Percentiles rank a stretch among this genome's conserved stretches.
Evolutionary conservation across 83 land plant genomes (phyloP).

Genomic region (Picea abies): DNA sequence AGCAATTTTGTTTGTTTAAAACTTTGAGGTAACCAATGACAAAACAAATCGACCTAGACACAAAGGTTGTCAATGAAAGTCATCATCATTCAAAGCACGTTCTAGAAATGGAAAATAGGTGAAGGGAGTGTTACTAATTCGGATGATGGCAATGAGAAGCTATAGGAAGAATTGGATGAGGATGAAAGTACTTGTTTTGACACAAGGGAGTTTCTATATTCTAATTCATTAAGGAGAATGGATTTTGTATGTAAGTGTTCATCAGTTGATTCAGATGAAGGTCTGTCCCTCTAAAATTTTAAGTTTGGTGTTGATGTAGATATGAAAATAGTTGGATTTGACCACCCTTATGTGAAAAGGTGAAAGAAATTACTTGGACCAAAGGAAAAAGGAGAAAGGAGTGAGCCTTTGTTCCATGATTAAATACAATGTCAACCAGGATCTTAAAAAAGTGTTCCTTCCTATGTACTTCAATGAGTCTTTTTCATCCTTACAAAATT

Average conservation of each 20-base stretch:
- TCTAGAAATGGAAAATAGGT: slow-evolving; percentile 45
- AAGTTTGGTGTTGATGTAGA: slow-evolving; percentile 22
- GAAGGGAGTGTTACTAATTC: slow-evolving; percentile 57
- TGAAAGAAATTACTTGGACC: slow-evolving; percentile 61
- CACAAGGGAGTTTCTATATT: slow-evolving; percentile 42
- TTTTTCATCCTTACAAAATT: slow-evolving; percentile 58
- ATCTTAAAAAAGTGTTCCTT: slow-evolving; percentile 67
- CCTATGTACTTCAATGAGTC: slow-evolving; percentile 74
- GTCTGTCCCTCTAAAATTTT: slow-evolving; percentile 22
- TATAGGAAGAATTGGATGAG: slow-evolving; percentile 50
- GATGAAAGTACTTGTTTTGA: slow-evolving; percentile 54
- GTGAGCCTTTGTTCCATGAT: slow-evolving; percentile 72
- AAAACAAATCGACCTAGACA: slow-evolving; percentile 91
- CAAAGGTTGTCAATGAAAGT: slow-evolving; percentile 88
- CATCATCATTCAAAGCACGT: slow-evolving; percentile 52
- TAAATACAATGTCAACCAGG: slow-evolving; percentile 63
- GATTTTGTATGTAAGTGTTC: slow-evolving; percentile 11
- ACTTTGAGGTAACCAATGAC: slow-evolving; percentile 28
- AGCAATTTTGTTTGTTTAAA: too few relatives aligned
- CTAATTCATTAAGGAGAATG: slow-evolving; percentile 24
- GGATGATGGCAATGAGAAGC: slow-evolving; percentile 48
- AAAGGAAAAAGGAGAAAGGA: slow-evolving; percentile 55
- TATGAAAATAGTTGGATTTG: slow-evolving; percentile 44
- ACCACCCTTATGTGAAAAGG: slow-evolving; percentile 47
- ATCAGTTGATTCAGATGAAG: slow-evolving; percentile 36